Conservation (phyloP, 2,329 filamentous ascomycete genomes). For the Phyllosticta paracitricarpa region DNA sequence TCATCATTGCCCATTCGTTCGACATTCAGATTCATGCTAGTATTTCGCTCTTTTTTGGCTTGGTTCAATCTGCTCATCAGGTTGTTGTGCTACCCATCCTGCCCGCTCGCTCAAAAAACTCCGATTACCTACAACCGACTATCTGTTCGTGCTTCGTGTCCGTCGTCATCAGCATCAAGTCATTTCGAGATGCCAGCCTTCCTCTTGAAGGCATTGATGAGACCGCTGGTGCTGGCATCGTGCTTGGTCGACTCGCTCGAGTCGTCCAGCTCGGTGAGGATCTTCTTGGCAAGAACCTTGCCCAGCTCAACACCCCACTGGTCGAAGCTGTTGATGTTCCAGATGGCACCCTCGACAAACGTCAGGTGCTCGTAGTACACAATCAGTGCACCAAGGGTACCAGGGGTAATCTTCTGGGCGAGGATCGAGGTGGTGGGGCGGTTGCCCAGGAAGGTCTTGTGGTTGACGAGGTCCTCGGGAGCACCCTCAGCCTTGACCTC, state of each 20-base stretch:
- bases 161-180: not conserved
- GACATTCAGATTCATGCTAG: not conserved
- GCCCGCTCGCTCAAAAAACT: not conserved
- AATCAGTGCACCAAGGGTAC: constrained; percentile 86
- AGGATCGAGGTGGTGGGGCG: constrained; percentile 92
- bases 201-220: constrained; percentile 90
- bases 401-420: constrained; percentile 86
- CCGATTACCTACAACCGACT: constrained; percentile 2
- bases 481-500: constrained; percentile 68
- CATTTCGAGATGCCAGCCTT: constrained; percentile 39
- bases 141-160: not conserved
- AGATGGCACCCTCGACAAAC: constrained; percentile 93
- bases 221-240: constrained; percentile 76
- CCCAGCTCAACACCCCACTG: constrained; percentile 99
- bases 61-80: constrained; percentile 1
- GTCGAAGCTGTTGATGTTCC: constrained; percentile 99
- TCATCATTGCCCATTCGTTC: not conserved
- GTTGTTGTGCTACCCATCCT: not conserved
- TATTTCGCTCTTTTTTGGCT: constrained; percentile 2
- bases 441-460: constrained; percentile 99
- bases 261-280: constrained; percentile 65
- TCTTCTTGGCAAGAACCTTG: constrained; percentile 78
- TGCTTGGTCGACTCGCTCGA: constrained; percentile 62
- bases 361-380: constrained; percentile 99
- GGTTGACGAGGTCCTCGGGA: constrained; percentile 69